Base-by-base conservation (phyloP, 1,284 basidiomycete species). In the Pulchroboletus neoregius region DNA sequence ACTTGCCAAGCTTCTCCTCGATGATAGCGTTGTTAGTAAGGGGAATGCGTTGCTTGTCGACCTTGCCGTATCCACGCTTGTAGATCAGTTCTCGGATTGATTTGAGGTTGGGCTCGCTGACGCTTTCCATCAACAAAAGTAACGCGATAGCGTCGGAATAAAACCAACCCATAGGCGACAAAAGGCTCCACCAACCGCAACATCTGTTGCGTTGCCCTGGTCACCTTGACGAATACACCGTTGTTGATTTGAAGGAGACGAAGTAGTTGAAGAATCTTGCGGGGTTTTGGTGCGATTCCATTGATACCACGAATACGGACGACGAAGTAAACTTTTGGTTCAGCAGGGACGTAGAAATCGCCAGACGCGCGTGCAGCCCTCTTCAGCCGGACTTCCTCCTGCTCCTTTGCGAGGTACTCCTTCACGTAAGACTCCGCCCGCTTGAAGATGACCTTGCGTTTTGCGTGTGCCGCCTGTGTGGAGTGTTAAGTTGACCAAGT, bases 201-300 rank as follows among this genome's bases (percentile, higher is more conserved):
- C 96, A 98, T 98, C 71, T 98, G 92, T 63, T 91, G 83, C 46
- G 94, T 98, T 32, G 96, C 94, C 74, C 83, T 93, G 66, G 93
- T 99, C 52, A 93, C 92, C 72, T 94, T 94, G 69, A 99, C 83
- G 67, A 99, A 99, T 51, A 99, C 88, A 74, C 95, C 96, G 69
- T 96, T 98, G 87, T 99, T 99, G 80, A 99, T 99, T 73, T 99
- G 96, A 59, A 97, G 85, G 54, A 99, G 85, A 65, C 95, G 93
- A 68, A 99, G 89, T 56, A 99, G 87, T 72, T 99, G 95, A 66
- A 99, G 76, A 69, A 99, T 97, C 82, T 99, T 99, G 71, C 94
- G 88, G 63, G 95, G 96, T 77, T 99, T 99, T 55, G 95, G 95
- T 51, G 95, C 93, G 68, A 99, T 95, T 72, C 98, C 94, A 75